Conservation (phyloP, 2,329 filamentous ascomycete genomes). For the Hirsutella thompsonii region DNA sequence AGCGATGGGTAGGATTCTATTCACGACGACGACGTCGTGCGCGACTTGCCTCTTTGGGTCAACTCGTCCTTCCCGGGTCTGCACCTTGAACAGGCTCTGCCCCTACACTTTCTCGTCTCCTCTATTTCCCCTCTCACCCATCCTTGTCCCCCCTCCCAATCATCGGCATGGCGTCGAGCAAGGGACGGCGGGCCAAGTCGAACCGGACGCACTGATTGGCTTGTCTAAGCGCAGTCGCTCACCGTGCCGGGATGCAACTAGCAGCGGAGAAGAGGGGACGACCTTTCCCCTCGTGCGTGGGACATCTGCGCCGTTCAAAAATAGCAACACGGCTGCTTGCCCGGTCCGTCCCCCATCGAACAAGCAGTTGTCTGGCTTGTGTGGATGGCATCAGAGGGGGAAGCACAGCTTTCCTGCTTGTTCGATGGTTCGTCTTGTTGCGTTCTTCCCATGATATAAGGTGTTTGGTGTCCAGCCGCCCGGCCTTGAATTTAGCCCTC, state of each 20-base stretch:
- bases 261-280: conserved; percentile 5
- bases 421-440: neutral
- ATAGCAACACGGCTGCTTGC: conserved; percentile 18
- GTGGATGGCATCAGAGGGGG: neutral
- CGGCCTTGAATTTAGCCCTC: conserved; percentile 22
- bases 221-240: conserved; percentile 31
- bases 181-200: conserved; percentile 6
- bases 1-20: neutral
- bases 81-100: neutral
- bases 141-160: neutral
- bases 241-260: conserved; percentile 7
- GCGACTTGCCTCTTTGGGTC: conserved; percentile 1
- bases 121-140: neutral
- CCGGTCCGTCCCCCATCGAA: too few relatives aligned
- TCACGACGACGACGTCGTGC: neutral
- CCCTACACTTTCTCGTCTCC: neutral
- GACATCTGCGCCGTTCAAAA: conserved; percentile 19
- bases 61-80: neutral
- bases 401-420: neutral
- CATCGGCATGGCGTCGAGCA: conserved; percentile 1
- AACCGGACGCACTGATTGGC: conserved; percentile 22
- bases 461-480: conserved; percentile 33
- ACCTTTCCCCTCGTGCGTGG: too few relatives aligned
- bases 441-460: conserved; percentile 38
- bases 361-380: neutral